These are phyloP conservation scores for Agaricus subrufescens DNA, from an alignment of 768 basidiomycete species.

Conservation along the genomic window DNA sequence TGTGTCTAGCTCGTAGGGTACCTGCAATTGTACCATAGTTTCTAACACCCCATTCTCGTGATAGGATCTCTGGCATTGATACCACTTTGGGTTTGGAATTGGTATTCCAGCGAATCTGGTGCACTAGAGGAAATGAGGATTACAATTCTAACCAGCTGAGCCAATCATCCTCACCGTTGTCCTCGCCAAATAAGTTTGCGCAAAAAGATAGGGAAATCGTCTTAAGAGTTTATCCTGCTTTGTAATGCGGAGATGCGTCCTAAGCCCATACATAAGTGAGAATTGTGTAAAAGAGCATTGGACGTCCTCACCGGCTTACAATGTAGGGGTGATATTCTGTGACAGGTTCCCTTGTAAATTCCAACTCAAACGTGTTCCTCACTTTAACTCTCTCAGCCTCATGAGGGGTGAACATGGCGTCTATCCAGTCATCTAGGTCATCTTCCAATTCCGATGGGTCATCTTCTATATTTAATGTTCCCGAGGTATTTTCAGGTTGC, in stretches of 20 bases:
- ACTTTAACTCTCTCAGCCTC: background rate
- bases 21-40: constrained; percentile 21
- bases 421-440: constrained; percentile 7
- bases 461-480: too few relatives aligned
- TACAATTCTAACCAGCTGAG: too few relatives aligned
- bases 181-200: constrained; percentile 18
- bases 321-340: constrained; percentile 29
- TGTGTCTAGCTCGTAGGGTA: constrained; percentile 12
- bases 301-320: constrained; percentile 24
- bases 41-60: constrained; percentile 24
- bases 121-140: background rate
- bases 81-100: constrained; percentile 12
- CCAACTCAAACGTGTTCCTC: background rate
- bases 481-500: background rate
- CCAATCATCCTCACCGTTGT: constrained; percentile 15
- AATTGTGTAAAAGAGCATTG: too few relatives aligned
- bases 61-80: constrained; percentile 22
- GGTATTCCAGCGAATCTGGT: background rate
- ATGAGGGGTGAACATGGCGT: background rate
- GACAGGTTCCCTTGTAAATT: constrained; percentile 14
- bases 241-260: constrained; percentile 28
- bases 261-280: constrained; percentile 9
- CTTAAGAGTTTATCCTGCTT: constrained; percentile 26
- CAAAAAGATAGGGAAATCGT: constrained; percentile 21
- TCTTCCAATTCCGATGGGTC: background rate